phyloP scores from a whole-genome alignment of 1,284 basidiomycete genomes.

The Cryptococcus neoformans region DNA sequence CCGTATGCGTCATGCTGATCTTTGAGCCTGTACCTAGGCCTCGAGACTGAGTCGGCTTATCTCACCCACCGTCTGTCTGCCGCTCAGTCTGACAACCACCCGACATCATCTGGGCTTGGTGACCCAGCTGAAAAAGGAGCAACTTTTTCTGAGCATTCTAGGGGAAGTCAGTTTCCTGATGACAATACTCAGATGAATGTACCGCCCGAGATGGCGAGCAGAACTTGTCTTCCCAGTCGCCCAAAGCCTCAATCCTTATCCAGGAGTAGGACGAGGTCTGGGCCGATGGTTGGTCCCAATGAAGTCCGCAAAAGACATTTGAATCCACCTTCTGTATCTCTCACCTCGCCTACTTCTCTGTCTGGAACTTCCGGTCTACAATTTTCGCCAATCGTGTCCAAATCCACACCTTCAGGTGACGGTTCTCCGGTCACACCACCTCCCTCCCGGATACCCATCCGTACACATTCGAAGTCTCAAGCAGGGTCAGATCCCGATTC shows the following conservation, averaged over 20 bases:
- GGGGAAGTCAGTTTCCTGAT: not conserved
- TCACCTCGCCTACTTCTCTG: not conserved
- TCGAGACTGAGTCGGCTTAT: conserved; percentile 29
- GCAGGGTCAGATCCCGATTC: not conserved
- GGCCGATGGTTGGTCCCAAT: not conserved
- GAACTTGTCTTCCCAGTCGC: not conserved
- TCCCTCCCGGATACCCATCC: conserved; percentile 10
- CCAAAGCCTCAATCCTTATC: not conserved
- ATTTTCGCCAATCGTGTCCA: not conserved
- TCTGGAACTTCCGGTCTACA: not conserved
- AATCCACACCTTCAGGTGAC: not conserved
- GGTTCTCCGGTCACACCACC: not conserved
- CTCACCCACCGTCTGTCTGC: conserved; percentile 27
- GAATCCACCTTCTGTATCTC: not conserved
- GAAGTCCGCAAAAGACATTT: not conserved
- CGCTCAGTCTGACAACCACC: conserved; percentile 13
- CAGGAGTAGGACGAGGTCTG: not conserved
- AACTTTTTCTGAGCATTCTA: not conserved
- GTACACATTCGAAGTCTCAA: conserved; percentile 10
- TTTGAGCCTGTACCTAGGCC: conserved; percentile 10
- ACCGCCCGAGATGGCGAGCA: not conserved
- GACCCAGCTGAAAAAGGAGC: not conserved
- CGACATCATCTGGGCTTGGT: not conserved
- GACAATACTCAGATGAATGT: not conserved
- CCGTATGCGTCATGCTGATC: not conserved